phyloP scores from a whole-genome alignment of 768 basidiomycete species.

The Mycena pura region DNA sequence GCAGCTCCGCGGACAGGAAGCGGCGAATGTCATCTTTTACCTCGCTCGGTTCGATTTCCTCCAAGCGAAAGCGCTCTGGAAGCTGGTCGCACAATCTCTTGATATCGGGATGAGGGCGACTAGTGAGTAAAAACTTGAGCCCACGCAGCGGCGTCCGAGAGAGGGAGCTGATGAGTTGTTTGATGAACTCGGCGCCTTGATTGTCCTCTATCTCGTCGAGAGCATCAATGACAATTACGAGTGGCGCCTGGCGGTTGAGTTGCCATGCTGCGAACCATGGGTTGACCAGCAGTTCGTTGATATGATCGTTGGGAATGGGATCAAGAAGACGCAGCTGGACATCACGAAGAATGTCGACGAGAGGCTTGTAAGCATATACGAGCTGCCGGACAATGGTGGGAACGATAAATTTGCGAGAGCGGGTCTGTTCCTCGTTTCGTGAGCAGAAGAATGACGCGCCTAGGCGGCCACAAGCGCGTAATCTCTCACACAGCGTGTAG shows the following conservation, averaged over 20 bases:
- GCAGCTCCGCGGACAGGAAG: neutral
- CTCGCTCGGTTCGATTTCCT: neutral
- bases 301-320: neutral
- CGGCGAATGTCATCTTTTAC: neutral
- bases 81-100: neutral
- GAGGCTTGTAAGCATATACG: neutral
- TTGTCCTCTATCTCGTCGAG: slow-evolving; percentile 31
- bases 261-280: slow-evolving; percentile 7
- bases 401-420: neutral
- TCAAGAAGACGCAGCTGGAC: neutral
- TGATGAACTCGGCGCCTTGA: neutral
- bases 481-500: too few species aligned
- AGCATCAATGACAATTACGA: slow-evolving; percentile 35
- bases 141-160: neutral
- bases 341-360: neutral
- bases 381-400: slow-evolving; percentile 2
- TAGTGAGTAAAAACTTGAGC: slow-evolving; percentile 4
- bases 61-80: neutral
- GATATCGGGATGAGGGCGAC: slow-evolving; percentile 1
- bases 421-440: neutral
- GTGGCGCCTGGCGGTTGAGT: slow-evolving; percentile 3
- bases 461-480: too few species aligned
- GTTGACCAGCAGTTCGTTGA: neutral
- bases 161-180: neutral
- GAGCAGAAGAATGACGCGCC: slow-evolving; percentile 29